A percentile compares a stretch with the other conserved stretches of the same genome.
Conservation (phyloP, 2,329 filamentous ascomycete genomes). For the Colletotrichum eleusines region DNA sequence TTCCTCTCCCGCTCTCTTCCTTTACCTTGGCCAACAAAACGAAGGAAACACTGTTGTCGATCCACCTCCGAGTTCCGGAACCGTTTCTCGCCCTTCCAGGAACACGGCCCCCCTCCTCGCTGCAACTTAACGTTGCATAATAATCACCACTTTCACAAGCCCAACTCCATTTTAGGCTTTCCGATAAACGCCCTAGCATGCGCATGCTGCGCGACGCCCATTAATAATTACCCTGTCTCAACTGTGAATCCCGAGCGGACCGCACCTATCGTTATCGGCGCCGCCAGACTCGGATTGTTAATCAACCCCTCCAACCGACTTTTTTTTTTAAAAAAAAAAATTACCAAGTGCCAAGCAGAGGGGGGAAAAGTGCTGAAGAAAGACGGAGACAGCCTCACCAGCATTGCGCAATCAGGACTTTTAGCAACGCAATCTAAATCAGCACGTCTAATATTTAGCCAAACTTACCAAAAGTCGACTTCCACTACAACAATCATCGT, state of each 20-base stretch:
- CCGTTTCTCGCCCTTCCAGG: slow-evolving; percentile 5
- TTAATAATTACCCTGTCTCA: slow-evolving; percentile 32
- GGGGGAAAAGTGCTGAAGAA: slow-evolving; percentile 10
- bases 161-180: slow-evolving; percentile 18
- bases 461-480: not conserved
- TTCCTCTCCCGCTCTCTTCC: not conserved
- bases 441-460: slow-evolving; percentile 5
- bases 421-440: slow-evolving; percentile 17
- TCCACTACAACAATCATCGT: slow-evolving; percentile 40
- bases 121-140: slow-evolving; percentile 9
- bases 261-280: slow-evolving; percentile 30
- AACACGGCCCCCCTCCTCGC: not conserved
- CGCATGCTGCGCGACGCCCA: slow-evolving; percentile 23
- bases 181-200: slow-evolving; percentile 16
- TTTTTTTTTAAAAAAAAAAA: slow-evolving; percentile 12
- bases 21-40: not conserved
- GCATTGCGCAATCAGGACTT: slow-evolving; percentile 35
- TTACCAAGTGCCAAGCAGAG: slow-evolving; percentile 4
- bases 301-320: slow-evolving; percentile 34
- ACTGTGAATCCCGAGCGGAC: slow-evolving; percentile 17
- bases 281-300: slow-evolving; percentile 34
- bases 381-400: slow-evolving; percentile 8
- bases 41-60: slow-evolving; percentile 15
- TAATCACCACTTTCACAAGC: slow-evolving; percentile 11
- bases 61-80: slow-evolving; percentile 12